These are phyloP conservation scores for Poa pratensis DNA, from an alignment of 176 grass and related monocot species.

Conservation along the genomic window DNA sequence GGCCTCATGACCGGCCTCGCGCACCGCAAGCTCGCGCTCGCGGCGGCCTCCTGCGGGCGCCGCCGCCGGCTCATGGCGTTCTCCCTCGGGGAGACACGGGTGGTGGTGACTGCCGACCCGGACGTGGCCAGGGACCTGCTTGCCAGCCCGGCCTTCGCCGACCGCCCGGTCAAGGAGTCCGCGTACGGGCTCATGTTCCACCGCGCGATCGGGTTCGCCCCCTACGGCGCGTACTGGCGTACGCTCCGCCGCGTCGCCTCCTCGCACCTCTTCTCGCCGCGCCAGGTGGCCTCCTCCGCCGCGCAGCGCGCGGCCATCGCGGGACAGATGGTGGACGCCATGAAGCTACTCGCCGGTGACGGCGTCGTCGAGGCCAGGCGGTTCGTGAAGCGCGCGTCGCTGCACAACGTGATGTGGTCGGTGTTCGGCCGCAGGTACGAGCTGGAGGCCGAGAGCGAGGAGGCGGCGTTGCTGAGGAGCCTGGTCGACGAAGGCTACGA, in stretches of 20 bases:
- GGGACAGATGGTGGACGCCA: slow-evolving; percentile 56
- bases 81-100: slow-evolving; percentile 68
- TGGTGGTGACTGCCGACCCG: slow-evolving; percentile 69
- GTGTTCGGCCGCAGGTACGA: slow-evolving; percentile 70
- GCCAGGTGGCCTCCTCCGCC: slow-evolving; percentile 60
- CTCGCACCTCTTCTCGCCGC: slow-evolving; percentile 70
- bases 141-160: slow-evolving; percentile 62
- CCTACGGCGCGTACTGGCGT: slow-evolving; percentile 79
- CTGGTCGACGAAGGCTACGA: slow-evolving; percentile 85
- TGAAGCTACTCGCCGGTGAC: neutral
- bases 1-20: slow-evolving; percentile 69
- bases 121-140: slow-evolving; percentile 72
- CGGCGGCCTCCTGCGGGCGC: neutral
- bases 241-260: slow-evolving; percentile 70
- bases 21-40: slow-evolving; percentile 77
- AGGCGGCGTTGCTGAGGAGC: slow-evolving; percentile 57
- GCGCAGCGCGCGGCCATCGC: slow-evolving; percentile 59
- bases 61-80: slow-evolving; percentile 66
- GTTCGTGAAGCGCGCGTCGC: slow-evolving; percentile 64
- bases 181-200: slow-evolving; percentile 82
- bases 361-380: slow-evolving; percentile 32
- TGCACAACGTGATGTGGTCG: slow-evolving; percentile 82
- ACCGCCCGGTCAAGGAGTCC: slow-evolving; percentile 78
- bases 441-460: slow-evolving; percentile 34
- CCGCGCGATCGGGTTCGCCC: slow-evolving; percentile 88